These are phyloP conservation scores for Colletotrichum chrysophilum DNA, from an alignment of 2,329 filamentous ascomycete species.

Conservation along the genomic window DNA sequence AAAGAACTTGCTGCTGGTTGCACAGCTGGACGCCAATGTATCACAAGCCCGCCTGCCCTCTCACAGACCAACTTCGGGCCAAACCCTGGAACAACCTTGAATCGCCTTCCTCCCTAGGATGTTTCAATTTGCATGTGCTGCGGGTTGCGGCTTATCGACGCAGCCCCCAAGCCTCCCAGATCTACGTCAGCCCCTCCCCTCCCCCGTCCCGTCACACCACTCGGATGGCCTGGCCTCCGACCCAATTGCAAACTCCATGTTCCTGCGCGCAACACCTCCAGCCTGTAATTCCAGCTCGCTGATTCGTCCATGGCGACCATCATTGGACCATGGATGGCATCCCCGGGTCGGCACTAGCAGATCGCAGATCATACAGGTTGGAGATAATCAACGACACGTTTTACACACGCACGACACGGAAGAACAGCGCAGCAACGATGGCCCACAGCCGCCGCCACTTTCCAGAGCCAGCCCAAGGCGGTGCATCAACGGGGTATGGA, in stretches of 20 bases:
- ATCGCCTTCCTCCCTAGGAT: background rate
- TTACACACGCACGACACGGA: background rate
- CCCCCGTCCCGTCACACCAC: background rate
- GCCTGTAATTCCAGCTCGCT: background rate
- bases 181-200: background rate
- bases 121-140: background rate
- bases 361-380: slow-evolving; percentile 2
- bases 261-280: background rate
- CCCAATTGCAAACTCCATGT: background rate
- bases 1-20: background rate
- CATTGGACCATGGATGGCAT: background rate
- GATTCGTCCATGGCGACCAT: slow-evolving; percentile 6
- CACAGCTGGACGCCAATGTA: background rate
- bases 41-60: background rate
- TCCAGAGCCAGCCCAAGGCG: background rate
- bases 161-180: slow-evolving; percentile 1
- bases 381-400: background rate
- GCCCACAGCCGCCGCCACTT: background rate
- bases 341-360: background rate
- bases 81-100: background rate
- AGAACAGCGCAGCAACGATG: background rate
- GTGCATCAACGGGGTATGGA: background rate
- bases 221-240: slow-evolving; percentile 1
- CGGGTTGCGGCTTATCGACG: background rate
- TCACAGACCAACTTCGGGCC: background rate